A percentile compares a stretch with the other conserved stretches of the same genome.
These are phyloP conservation scores for Cucumis sativus DNA, from an alignment of 306 rosid genomes.

Conservation along the genomic window Cucumber_9930_V3 NC_026656.2:6710501-6711000, in stretches of 20 bases:
- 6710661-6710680: constrained; percentile 70
- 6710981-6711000: neutral
- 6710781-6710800: constrained; percentile 50
- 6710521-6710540: constrained; percentile 93
- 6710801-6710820: constrained; percentile 42
- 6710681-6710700: constrained; percentile 91
- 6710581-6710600: constrained; percentile 73
- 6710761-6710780: constrained; percentile 82
- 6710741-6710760: constrained; percentile 93
- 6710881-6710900: constrained; percentile 8
- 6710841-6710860: constrained; percentile 37
- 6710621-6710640: constrained; percentile 65
- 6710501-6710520: constrained; percentile 51
- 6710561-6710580: constrained; percentile 13
- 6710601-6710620: constrained; percentile 66
- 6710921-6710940: constrained; percentile 39
- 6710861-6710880: constrained; percentile 34
- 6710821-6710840: constrained; percentile 19
- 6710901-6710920: constrained; percentile 32
- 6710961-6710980: neutral
- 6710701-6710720: constrained; percentile 88
- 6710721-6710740: constrained; percentile 87
- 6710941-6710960: constrained; percentile 19
- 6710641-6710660: constrained; percentile 74
- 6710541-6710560: constrained; percentile 49